Percentiles rank a stretch among this genome's conserved stretches.
phyloP scores from a whole-genome alignment of 257 asterid species.

The Salvia miltiorrhiza region DNA sequence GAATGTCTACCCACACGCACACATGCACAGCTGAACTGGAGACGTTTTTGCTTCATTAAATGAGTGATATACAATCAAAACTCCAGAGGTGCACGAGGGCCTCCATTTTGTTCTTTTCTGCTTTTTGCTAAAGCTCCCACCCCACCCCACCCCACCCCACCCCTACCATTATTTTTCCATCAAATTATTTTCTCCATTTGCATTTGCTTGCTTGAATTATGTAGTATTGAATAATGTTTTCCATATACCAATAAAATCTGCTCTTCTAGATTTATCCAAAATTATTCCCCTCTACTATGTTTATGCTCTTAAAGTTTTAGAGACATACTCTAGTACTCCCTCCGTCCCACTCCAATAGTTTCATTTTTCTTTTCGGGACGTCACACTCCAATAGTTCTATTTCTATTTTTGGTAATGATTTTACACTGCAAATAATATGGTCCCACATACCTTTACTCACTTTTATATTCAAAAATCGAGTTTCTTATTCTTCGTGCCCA shows the following conservation, averaged over 20 bases:
- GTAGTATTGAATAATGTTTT: slow-evolving; percentile 6
- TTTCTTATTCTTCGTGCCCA: too few relatives aligned
- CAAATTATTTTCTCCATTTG: slow-evolving; percentile 31
- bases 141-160: slow-evolving; percentile 25
- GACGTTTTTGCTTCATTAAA: slow-evolving; percentile 49
- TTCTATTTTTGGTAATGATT: too few relatives aligned
- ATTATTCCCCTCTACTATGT: slow-evolving; percentile 9
- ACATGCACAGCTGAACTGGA: slow-evolving; percentile 48
- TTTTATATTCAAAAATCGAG: too few relatives aligned
- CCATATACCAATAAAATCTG: slow-evolving; percentile 15
- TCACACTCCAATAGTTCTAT: too few relatives aligned
- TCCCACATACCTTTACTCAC: too few relatives aligned
- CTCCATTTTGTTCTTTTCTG: slow-evolving; percentile 64
- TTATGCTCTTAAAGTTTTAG: neutral
- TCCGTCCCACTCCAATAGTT: too few relatives aligned
- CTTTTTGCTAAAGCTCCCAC: slow-evolving; percentile 41
- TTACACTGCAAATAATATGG: too few relatives aligned
- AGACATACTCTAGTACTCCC: too few relatives aligned
- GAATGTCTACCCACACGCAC: slow-evolving; percentile 71
- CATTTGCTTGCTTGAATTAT: slow-evolving; percentile 10
- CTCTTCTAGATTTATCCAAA: slow-evolving; percentile 20
- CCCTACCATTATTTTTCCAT: slow-evolving; percentile 32
- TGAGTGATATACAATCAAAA: slow-evolving; percentile 54
- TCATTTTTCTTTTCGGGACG: too few relatives aligned
- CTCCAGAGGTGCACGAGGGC: slow-evolving; percentile 82